Percentiles rank a stretch among this genome's conserved stretches.
phyloP scores from a whole-genome alignment of 805 yeast species.

The Wickerhamomyces chambardii region DNA sequence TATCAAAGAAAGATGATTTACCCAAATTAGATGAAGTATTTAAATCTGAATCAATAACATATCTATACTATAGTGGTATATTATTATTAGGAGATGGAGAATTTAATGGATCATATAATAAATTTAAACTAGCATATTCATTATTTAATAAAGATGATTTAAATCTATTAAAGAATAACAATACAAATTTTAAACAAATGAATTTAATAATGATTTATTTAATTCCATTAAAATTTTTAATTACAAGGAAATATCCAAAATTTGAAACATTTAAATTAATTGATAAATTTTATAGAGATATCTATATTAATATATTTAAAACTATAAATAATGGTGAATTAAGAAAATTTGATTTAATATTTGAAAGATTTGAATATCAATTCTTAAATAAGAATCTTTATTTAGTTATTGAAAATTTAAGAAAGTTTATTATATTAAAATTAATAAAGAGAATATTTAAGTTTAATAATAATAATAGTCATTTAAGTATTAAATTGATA shows the following conservation, averaged over 20 bases:
- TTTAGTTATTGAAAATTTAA: slow-evolving; percentile 43
- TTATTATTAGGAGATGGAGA: slow-evolving; percentile 60
- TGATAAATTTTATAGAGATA: slow-evolving; percentile 37
- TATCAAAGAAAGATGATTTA: slow-evolving; percentile 39
- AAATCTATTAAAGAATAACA: slow-evolving; percentile 1
- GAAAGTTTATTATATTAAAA: slow-evolving; percentile 39
- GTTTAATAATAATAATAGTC: slow-evolving; percentile 17
- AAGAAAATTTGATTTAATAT: slow-evolving; percentile 32
- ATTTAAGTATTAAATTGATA: slow-evolving; percentile 29
- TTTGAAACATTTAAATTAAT: slow-evolving; percentile 26
- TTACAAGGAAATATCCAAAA: slow-evolving; percentile 38
- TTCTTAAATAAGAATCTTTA: slow-evolving; percentile 54
- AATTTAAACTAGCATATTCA: slow-evolving; percentile 38
- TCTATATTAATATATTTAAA: slow-evolving; percentile 19
- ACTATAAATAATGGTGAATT: slow-evolving; percentile 45
- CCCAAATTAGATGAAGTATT: slow-evolving; percentile 38
- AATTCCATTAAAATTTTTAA: slow-evolving; percentile 53
- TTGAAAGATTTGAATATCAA: slow-evolving; percentile 35
- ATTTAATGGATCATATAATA: slow-evolving; percentile 37
- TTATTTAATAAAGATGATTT: background rate
- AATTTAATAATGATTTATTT: slow-evolving; percentile 42
- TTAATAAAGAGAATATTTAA: slow-evolving; percentile 32
- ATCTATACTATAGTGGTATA: slow-evolving; percentile 61
- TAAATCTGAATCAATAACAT: slow-evolving; percentile 48
- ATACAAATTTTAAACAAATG: slow-evolving; percentile 12